Evolutionary conservation across 2,329 filamentous ascomycete species (phyloP).

Genomic region (Cytospora mali): DNA sequence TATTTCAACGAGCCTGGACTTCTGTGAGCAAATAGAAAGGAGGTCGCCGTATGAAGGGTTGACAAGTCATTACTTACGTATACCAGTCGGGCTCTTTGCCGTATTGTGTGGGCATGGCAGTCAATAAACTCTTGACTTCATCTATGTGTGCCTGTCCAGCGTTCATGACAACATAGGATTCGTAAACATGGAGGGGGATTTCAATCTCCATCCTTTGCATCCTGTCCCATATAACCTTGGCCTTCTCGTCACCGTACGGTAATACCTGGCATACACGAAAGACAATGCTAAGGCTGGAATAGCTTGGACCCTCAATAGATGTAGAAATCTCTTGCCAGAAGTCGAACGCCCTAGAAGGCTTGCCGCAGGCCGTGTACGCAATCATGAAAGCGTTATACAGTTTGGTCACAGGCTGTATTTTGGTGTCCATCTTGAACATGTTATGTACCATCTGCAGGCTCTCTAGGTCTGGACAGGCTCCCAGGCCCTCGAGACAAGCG

Average conservation of each 20-base stretch:
- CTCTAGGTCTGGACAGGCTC: constrained; percentile 60
- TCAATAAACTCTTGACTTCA: constrained; percentile 66
- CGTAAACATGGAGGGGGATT: constrained; percentile 72
- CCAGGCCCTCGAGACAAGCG: constrained; percentile 75
- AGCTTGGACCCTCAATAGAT: constrained; percentile 82
- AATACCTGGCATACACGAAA: constrained; percentile 75
- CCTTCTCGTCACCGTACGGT: constrained; percentile 59
- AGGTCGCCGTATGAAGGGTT: background rate
- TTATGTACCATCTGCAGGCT: constrained; percentile 80
- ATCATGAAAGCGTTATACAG: constrained; percentile 87
- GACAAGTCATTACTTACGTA: constrained; percentile 57
- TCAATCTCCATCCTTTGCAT: constrained; percentile 77
- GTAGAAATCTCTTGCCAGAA: constrained; percentile 86
- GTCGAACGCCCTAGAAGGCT: constrained; percentile 67
- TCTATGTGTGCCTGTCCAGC: constrained; percentile 72
- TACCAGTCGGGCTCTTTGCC: constrained; percentile 67
- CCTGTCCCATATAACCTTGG: constrained; percentile 71
- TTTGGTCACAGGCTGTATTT: constrained; percentile 73
- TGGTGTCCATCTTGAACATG: constrained; percentile 90
- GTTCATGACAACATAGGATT: constrained; percentile 75
- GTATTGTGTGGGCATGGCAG: constrained; percentile 66
- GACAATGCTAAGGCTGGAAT: constrained; percentile 77
- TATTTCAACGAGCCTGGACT: constrained; percentile 19
- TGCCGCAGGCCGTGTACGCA: constrained; percentile 73
- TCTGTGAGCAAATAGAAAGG: constrained; percentile 5